A percentile compares a stretch with the other conserved stretches of the same genome.
Evolutionary conservation across 495 filamentous ascomycete species (phyloP).

Genomic region (Neurospora terricola): DNA sequence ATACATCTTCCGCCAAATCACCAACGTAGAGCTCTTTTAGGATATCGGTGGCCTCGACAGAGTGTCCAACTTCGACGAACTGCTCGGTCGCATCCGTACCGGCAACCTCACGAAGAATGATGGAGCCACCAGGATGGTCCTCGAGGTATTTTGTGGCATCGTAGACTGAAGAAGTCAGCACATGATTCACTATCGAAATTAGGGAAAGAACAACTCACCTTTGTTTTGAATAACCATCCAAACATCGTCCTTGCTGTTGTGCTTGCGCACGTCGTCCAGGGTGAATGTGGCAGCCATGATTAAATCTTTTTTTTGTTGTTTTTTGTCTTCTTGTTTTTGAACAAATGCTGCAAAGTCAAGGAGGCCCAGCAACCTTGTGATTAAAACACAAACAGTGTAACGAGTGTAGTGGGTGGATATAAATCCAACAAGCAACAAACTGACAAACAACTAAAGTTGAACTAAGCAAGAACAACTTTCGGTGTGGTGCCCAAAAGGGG

Average conservation of each 20-base stretch:
- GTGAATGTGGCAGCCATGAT: constrained; percentile 21
- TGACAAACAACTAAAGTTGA: background rate
- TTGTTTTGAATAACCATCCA: constrained; percentile 52
- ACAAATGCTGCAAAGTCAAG: background rate
- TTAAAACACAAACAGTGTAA: background rate
- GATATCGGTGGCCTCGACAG: constrained; percentile 37
- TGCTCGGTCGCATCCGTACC: constrained; percentile 47
- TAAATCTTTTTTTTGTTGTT: background rate
- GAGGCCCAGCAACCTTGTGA: background rate
- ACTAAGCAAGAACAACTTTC: background rate
- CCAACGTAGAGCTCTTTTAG: constrained; percentile 18
- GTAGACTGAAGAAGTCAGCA: constrained; percentile 35
- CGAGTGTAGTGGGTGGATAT: background rate
- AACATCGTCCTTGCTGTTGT: constrained; percentile 44
- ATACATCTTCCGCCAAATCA: constrained; percentile 12
- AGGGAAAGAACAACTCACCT: constrained; percentile 21
- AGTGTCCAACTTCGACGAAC: constrained; percentile 52
- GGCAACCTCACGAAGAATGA: constrained; percentile 44
- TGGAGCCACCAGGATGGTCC: constrained; percentile 50
- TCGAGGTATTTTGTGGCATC: constrained; percentile 48
- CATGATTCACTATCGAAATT: background rate
- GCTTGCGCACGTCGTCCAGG: constrained; percentile 39
- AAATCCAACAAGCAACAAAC: background rate
- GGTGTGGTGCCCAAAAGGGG: background rate
- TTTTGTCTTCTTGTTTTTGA: background rate